A percentile compares a stretch with the other conserved stretches of the same genome.
Conservation (phyloP, 1,284 basidiomycete genomes). For the Fereydounia khargensis region DNA sequence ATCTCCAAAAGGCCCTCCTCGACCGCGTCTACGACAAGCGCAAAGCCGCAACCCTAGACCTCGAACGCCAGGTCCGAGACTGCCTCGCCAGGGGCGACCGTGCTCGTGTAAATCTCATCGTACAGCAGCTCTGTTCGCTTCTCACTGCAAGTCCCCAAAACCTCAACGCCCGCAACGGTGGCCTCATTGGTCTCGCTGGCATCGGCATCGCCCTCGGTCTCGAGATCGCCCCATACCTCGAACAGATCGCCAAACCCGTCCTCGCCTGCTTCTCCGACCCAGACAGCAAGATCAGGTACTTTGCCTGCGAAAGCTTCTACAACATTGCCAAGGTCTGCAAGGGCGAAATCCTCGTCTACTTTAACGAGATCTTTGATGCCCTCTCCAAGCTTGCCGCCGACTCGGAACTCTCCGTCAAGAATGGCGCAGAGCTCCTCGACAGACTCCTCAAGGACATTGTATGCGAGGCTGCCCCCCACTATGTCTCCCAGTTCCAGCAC, state of each 20-base stretch:
- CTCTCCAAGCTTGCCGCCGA: slow-evolving; percentile 97
- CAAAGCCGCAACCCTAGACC: slow-evolving; percentile 88
- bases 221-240: slow-evolving; percentile 89
- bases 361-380: slow-evolving; percentile 97
- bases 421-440: slow-evolving; percentile 96
- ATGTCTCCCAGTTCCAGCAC: slow-evolving; percentile 84
- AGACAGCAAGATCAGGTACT: slow-evolving; percentile 87
- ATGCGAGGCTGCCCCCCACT: slow-evolving; percentile 90
- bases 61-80: slow-evolving; percentile 93
- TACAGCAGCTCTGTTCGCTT: slow-evolving; percentile 83
- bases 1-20: slow-evolving; percentile 53
- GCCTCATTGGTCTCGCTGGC: slow-evolving; percentile 91
- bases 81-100: slow-evolving; percentile 77
- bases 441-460: slow-evolving; percentile 96
- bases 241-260: slow-evolving; percentile 83
- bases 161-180: slow-evolving; percentile 83
- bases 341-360: slow-evolving; percentile 93
- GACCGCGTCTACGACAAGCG: slow-evolving; percentile 76
- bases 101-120: slow-evolving; percentile 77
- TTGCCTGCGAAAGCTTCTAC: slow-evolving; percentile 95
- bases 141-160: slow-evolving; percentile 42
- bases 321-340: slow-evolving; percentile 96
- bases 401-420: slow-evolving; percentile 93
- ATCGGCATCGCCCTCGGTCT: slow-evolving; percentile 92
- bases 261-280: slow-evolving; percentile 91